Percentiles rank a stretch among this genome's conserved stretches.
Evolutionary conservation across 23 red algal genomes (phyloP).

Genomic region (Gracilariopsis chorda): DNA sequence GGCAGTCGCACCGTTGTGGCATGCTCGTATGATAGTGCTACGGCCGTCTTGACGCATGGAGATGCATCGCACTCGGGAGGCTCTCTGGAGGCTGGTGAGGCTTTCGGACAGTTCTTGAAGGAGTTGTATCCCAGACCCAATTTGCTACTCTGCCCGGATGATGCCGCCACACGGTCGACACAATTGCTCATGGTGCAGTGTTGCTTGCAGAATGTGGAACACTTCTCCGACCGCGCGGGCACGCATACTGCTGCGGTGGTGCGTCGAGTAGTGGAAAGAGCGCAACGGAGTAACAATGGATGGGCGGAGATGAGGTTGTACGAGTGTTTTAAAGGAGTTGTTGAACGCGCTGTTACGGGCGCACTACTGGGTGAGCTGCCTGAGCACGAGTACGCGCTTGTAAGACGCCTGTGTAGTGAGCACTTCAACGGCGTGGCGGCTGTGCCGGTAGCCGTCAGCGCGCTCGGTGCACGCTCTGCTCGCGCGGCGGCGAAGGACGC

Average conservation of each 20-base stretch:
- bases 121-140: conserved; percentile 35
- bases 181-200: background rate
- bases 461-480: background rate
- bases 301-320: background rate
- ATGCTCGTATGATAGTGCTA: background rate
- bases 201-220: background rate
- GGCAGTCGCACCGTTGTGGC: background rate
- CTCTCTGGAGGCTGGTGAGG: background rate
- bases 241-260: background rate
- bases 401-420: background rate
- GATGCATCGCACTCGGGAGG: background rate
- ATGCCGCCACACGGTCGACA: background rate
- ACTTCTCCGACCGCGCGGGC: background rate
- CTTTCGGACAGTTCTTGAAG: conserved; percentile 9
- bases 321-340: background rate
- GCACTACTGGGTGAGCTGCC: conserved; percentile 11
- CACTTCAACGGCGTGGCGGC: conserved; percentile 50
- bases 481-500: conserved; percentile 9
- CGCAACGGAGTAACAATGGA: background rate
- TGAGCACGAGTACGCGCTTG: background rate
- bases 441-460: conserved; percentile 8
- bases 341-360: background rate
- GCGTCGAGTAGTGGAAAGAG: background rate
- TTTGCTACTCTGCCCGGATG: background rate
- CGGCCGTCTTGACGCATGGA: background rate